Conservation (phyloP, 306 rosid genomes). For the Sindora glabra region DNA sequence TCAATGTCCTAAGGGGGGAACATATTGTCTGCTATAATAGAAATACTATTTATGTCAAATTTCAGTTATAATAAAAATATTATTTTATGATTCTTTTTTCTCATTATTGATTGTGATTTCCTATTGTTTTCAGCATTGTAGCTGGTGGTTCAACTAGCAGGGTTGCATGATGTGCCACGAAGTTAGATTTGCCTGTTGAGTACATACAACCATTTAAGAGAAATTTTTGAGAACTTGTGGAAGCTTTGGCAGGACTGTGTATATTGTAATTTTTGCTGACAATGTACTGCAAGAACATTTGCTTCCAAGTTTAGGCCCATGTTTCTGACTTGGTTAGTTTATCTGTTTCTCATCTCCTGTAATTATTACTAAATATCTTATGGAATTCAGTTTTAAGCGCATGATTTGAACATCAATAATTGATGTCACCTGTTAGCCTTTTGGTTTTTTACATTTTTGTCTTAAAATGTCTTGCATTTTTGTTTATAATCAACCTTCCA, state of each 20-base stretch:
- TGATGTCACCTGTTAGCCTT: conserved; percentile 6
- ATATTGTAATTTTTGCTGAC: conserved; percentile 95
- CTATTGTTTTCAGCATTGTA: conserved; percentile 38
- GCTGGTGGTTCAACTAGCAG: conserved; percentile 32
- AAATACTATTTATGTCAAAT: conserved; percentile 9
- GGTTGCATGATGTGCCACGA: conserved; percentile 28
- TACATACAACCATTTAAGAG: conserved; percentile 51
- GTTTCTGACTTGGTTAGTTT: conserved; percentile 97
- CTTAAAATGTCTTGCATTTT: too few species aligned
- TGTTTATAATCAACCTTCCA: too few species aligned
- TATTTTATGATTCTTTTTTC: conserved; percentile 3
- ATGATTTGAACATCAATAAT: conserved; percentile 15
- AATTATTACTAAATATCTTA: conserved; percentile 38
- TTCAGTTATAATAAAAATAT: not conserved
- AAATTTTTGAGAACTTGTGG: conserved; percentile 60
- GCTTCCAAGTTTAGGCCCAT: conserved; percentile 81
- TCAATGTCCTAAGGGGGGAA: too few species aligned
- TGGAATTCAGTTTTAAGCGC: conserved; percentile 30
- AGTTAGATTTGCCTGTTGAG: conserved; percentile 42
- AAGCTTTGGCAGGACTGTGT: conserved; percentile 92
- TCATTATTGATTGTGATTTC: conserved; percentile 8
- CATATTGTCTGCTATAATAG: too few species aligned
- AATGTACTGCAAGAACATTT: conserved; percentile 77
- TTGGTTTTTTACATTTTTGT: not conserved
- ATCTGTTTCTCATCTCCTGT: conserved; percentile 66